Evolutionary conservation across 768 basidiomycete species (phyloP).

Genomic region (Pleurotus tuber-regium): DNA sequence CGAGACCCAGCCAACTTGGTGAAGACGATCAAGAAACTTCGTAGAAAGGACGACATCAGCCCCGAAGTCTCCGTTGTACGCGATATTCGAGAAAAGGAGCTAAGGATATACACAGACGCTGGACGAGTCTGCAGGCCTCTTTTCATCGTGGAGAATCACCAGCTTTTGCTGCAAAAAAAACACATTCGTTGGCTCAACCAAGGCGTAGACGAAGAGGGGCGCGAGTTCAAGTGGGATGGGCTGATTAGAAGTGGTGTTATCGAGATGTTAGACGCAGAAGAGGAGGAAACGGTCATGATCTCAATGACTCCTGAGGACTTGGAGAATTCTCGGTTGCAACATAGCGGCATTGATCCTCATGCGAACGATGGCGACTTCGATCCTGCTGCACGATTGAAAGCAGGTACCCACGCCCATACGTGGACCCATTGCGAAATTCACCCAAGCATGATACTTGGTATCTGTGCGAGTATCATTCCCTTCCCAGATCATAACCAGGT

Average conservation of each 20-base stretch:
- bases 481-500: conserved; percentile 99
- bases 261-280: conserved; percentile 95
- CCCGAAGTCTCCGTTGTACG: conserved; percentile 96
- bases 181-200: conserved; percentile 74
- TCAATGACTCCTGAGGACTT: conserved; percentile 98
- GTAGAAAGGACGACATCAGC: conserved; percentile 93
- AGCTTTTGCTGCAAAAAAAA: conserved; percentile 78
- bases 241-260: conserved; percentile 86
- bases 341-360: conserved; percentile 54
- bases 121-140: conserved; percentile 96
- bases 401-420: conserved; percentile 79
- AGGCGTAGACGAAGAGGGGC: conserved; percentile 54
- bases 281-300: conserved; percentile 99
- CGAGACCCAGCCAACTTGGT: conserved; percentile 92
- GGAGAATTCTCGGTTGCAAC: conserved; percentile 74
- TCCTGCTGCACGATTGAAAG: conserved; percentile 85
- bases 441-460: conserved; percentile 97
- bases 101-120: conserved; percentile 93
- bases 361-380: conserved; percentile 75
- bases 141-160: conserved; percentile 94
- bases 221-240: conserved; percentile 79
- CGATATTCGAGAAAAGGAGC: conserved; percentile 93
- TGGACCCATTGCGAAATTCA: conserved; percentile 99
- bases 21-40: conserved; percentile 87
- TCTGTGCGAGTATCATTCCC: conserved; percentile 98